Percentiles rank a stretch among this genome's conserved stretches.
These are phyloP conservation scores for Daldinia concentrica DNA, from an alignment of 495 filamentous ascomycete genomes.

Conservation along the genomic window DNA sequence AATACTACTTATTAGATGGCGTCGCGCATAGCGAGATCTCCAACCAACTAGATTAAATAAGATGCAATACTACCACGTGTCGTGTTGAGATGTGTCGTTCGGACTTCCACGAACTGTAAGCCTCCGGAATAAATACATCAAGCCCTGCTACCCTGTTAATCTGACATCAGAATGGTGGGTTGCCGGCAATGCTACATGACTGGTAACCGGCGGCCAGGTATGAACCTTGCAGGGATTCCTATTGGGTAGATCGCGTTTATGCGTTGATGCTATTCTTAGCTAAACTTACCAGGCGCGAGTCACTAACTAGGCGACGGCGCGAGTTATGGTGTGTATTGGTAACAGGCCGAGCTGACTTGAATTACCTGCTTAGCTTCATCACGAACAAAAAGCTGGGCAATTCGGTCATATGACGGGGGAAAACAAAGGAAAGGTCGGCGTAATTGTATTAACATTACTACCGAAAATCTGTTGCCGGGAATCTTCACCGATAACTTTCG, in stretches of 20 bases:
- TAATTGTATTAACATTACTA: not conserved
- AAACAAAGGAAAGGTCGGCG: slow-evolving; percentile 1
- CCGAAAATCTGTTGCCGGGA: not conserved
- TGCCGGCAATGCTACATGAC: slow-evolving; percentile 37
- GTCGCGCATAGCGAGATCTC: slow-evolving; percentile 1
- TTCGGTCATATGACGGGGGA: slow-evolving; percentile 10
- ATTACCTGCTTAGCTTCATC: slow-evolving; percentile 1
- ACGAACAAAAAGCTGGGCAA: not conserved
- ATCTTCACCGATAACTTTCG: slow-evolving; percentile 3
- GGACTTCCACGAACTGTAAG: slow-evolving; percentile 29
- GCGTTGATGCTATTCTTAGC: slow-evolving; percentile 39
- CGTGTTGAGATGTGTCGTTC: slow-evolving; percentile 15
- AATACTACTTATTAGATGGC: slow-evolving; percentile 3
- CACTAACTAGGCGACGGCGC: slow-evolving; percentile 29
- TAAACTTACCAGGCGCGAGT: slow-evolving; percentile 26
- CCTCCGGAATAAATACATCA: slow-evolving; percentile 31
- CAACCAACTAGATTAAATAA: slow-evolving; percentile 12
- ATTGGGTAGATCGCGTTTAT: slow-evolving; percentile 24
- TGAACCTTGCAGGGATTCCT: slow-evolving; percentile 20
- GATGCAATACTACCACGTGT: slow-evolving; percentile 25
- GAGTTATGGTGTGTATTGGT: slow-evolving; percentile 20
- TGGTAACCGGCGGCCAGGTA: slow-evolving; percentile 26
- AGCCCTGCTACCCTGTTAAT: slow-evolving; percentile 20
- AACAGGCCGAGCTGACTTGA: slow-evolving; percentile 14
- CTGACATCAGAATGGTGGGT: slow-evolving; percentile 39